These are phyloP conservation scores for Populus hybrid DNA, from an alignment of 441 rosid species.

Conservation along the genomic window DNA sequence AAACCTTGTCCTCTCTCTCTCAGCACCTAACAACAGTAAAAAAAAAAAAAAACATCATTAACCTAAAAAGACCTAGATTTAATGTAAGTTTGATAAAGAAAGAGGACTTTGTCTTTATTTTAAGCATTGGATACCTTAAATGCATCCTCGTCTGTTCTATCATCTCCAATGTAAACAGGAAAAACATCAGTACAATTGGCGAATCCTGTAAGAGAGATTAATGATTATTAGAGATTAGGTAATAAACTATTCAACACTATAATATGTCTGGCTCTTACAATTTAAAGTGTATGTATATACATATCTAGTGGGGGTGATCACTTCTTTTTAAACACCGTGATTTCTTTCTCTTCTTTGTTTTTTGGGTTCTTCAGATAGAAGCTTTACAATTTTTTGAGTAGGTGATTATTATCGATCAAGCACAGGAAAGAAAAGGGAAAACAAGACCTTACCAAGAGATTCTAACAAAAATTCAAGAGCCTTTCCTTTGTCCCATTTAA, in stretches of 20 bases:
- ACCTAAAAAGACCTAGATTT: neutral
- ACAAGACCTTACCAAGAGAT: constrained; percentile 63
- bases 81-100: neutral
- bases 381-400: neutral
- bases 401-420: neutral
- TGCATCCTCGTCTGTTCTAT: constrained; percentile 81
- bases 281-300: no score
- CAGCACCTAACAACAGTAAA: no score
- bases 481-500: constrained; percentile 96
- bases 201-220: constrained; percentile 40
- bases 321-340: neutral
- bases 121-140: constrained; percentile 63
- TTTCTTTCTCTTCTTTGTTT: no score
- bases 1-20: no score
- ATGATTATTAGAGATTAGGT: neutral
- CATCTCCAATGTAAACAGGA: constrained; percentile 79
- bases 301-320: neutral
- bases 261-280: neutral
- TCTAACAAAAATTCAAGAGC: constrained; percentile 92
- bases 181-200: constrained; percentile 59
- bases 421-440: neutral
- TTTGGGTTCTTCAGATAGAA: neutral
- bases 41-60: no score
- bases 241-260: neutral
- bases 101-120: neutral